Conservation (phyloP, 495 filamentous ascomycete species). For the Penicillium samsonianum region DNA sequence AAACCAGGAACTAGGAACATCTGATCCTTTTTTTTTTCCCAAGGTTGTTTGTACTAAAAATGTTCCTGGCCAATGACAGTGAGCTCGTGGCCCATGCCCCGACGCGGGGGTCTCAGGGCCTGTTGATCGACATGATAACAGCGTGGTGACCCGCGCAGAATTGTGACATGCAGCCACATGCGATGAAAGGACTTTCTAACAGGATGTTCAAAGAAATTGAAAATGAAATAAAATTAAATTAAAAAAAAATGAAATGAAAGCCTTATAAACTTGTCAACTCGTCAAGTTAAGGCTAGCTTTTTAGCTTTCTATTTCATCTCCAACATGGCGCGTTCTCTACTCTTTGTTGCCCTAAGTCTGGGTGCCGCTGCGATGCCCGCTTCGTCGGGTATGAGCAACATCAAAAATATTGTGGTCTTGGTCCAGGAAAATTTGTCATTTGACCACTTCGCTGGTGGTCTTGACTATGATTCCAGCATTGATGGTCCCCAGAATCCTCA, state of each 20-base stretch:
- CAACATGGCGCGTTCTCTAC: conserved; percentile 9
- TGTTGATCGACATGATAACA: conserved; percentile 2
- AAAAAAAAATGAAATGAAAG: not conserved
- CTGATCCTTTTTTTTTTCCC: conserved; percentile 3
- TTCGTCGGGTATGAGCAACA: conserved; percentile 31
- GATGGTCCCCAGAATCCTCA: conserved; percentile 36
- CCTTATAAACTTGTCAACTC: not conserved
- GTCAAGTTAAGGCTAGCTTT: not conserved
- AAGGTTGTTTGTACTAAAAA: not conserved
- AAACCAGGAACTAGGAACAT: not conserved
- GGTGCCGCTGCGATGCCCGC: conserved; percentile 14
- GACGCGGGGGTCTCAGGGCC: conserved; percentile 8
- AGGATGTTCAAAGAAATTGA: conserved; percentile 1
- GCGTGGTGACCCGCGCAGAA: not conserved
- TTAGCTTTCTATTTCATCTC: not conserved
- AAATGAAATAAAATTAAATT: not conserved
- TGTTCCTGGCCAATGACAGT: conserved; percentile 5
- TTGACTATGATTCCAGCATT: conserved; percentile 38
- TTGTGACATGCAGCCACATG: conserved; percentile 8
- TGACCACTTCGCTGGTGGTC: conserved; percentile 45
- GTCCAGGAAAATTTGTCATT: conserved; percentile 50
- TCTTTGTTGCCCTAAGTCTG: conserved; percentile 13
- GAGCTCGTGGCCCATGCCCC: conserved; percentile 3
- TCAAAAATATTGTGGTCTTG: conserved; percentile 49
- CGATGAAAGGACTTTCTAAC: not conserved